A percentile compares a stretch with the other conserved stretches of the same genome.
Conservation (phyloP, 2,329 filamentous ascomycete genomes). For the Alternaria infectoria region DNA sequence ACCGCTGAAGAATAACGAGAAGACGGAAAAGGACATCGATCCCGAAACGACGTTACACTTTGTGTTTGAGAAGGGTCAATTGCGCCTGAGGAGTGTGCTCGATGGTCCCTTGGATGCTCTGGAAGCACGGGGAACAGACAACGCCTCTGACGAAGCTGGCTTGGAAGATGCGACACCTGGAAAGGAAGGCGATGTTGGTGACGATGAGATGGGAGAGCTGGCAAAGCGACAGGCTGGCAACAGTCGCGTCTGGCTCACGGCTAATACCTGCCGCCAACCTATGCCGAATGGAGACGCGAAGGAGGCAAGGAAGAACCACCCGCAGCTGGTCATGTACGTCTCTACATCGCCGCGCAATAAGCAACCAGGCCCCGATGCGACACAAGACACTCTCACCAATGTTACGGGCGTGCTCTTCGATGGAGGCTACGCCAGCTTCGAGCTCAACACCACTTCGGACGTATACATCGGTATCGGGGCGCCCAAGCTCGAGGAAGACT, state of each 20-base stretch:
- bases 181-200: neutral
- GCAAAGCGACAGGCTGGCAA: slow-evolving; percentile 34
- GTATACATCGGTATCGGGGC: slow-evolving; percentile 81
- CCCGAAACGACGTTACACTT: slow-evolving; percentile 69
- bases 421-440: slow-evolving; percentile 73
- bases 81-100: slow-evolving; percentile 54
- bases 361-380: slow-evolving; percentile 67
- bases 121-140: slow-evolving; percentile 20
- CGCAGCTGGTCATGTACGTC: slow-evolving; percentile 80
- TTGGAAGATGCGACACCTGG: neutral
- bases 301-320: slow-evolving; percentile 44
- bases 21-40: slow-evolving; percentile 64
- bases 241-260: slow-evolving; percentile 73
- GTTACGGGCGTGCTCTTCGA: slow-evolving; percentile 58
- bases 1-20: slow-evolving; percentile 69
- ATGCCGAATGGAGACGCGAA: slow-evolving; percentile 57
- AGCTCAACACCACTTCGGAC: slow-evolving; percentile 66
- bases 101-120: slow-evolving; percentile 34
- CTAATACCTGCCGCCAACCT: slow-evolving; percentile 86
- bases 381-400: slow-evolving; percentile 53
- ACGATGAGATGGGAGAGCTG: slow-evolving; percentile 6
- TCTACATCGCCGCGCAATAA: slow-evolving; percentile 70
- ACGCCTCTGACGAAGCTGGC: slow-evolving; percentile 9
- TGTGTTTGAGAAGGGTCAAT: slow-evolving; percentile 64
- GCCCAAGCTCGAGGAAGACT: slow-evolving; percentile 64